Percentiles rank a stretch among this genome's conserved stretches.
These are phyloP conservation scores for Talaromyces sp. DNA, from an alignment of 2,329 filamentous ascomycete genomes.

Conservation along the genomic window DNA sequence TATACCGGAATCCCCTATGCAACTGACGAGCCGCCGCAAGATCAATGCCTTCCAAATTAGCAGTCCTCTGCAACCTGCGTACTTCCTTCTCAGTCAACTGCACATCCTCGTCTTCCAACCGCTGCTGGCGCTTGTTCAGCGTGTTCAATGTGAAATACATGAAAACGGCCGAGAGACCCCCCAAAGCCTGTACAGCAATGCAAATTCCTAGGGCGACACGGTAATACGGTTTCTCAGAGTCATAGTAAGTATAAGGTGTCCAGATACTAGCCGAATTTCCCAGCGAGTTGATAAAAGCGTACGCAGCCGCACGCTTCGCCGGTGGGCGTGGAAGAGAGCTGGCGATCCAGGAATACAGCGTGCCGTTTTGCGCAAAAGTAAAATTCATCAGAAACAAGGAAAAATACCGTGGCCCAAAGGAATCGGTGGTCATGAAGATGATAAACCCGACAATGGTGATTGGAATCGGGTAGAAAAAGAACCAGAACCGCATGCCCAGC, in stretches of 20 bases:
- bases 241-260: slow-evolving; percentile 46
- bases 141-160: slow-evolving; percentile 35
- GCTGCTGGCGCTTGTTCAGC: neutral
- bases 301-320: slow-evolving; percentile 51
- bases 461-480: slow-evolving; percentile 49
- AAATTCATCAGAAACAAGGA: slow-evolving; percentile 53
- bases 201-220: slow-evolving; percentile 37
- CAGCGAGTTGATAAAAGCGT: slow-evolving; percentile 52
- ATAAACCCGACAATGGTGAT: slow-evolving; percentile 48
- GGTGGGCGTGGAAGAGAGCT: slow-evolving; percentile 48
- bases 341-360: slow-evolving; percentile 47
- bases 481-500: slow-evolving; percentile 47
- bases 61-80: neutral
- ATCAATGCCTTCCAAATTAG: neutral
- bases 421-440: slow-evolving; percentile 50
- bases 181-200: slow-evolving; percentile 37
- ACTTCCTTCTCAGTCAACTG: neutral
- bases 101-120: neutral
- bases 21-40: neutral
- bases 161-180: slow-evolving; percentile 27
- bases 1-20: neutral
- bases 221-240: slow-evolving; percentile 35
- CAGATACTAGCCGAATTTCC: slow-evolving; percentile 51
- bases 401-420: slow-evolving; percentile 52
- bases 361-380: slow-evolving; percentile 52